Evolutionary conservation across 2,329 filamentous ascomycete genomes (phyloP).

Genomic region (Fusarium algeriense): DNA sequence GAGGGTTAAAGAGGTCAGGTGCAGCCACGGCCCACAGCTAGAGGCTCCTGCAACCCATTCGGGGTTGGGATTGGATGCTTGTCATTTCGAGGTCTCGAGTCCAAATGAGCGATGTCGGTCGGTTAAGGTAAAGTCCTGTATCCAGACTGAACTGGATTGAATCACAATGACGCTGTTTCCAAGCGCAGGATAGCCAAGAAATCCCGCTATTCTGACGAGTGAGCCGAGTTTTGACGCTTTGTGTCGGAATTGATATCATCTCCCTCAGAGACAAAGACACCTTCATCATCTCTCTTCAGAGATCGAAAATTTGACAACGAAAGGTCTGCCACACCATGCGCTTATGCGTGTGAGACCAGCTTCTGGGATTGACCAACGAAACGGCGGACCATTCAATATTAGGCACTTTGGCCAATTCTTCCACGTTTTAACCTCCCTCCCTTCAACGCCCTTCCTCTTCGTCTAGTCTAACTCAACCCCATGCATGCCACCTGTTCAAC

Average conservation of each 20-base stretch:
- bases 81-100: constrained; percentile 30
- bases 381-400: constrained; percentile 9
- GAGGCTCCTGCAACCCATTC: constrained; percentile 44
- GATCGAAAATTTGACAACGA: constrained; percentile 19
- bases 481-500: constrained; percentile 39
- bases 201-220: constrained; percentile 2
- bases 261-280: not conserved
- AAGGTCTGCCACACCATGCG: constrained; percentile 31
- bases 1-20: constrained; percentile 44
- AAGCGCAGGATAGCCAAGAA: not conserved
- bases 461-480: constrained; percentile 34
- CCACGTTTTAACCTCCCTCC: constrained; percentile 46
- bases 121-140: not conserved
- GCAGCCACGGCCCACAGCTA: constrained; percentile 43
- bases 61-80: constrained; percentile 30
- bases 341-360: constrained; percentile 40
- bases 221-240: constrained; percentile 17
- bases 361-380: constrained; percentile 33
- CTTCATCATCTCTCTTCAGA: constrained; percentile 5
- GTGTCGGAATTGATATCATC: constrained; percentile 13
- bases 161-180: constrained; percentile 42
- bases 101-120: constrained; percentile 34
- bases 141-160: constrained; percentile 22
- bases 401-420: constrained; percentile 26
- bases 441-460: constrained; percentile 24